phyloP scores from a whole-genome alignment of 2,329 filamentous ascomycete genomes.

The Pezicula neosporulosa region DNA sequence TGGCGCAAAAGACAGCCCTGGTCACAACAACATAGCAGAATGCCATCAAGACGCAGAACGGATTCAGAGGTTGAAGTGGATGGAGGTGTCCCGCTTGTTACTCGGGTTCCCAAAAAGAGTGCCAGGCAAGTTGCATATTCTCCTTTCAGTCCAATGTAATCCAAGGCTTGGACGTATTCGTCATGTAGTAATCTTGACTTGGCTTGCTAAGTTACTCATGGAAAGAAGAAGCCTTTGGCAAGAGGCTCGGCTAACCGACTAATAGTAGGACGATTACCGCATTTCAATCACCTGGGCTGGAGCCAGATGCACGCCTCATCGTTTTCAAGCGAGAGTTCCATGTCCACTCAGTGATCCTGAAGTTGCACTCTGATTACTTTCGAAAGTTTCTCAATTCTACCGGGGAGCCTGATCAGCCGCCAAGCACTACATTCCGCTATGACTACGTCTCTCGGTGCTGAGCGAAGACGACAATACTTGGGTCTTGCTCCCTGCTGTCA shows the following conservation, averaged over 20 bases:
- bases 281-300: neutral
- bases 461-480: neutral
- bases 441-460: neutral
- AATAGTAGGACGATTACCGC: neutral
- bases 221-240: neutral
- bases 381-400: constrained; percentile 2
- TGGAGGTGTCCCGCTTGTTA: too few species aligned
- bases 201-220: too few species aligned
- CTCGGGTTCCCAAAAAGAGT: too few species aligned
- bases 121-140: too few species aligned
- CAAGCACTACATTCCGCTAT: neutral
- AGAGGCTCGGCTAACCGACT: neutral
- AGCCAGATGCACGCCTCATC: neutral
- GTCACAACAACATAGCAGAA: too few species aligned
- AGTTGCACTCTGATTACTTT: constrained; percentile 4
- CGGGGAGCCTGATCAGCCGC: neutral
- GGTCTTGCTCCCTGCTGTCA: neutral
- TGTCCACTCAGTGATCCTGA: constrained; percentile 3
- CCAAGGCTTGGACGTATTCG: too few species aligned
- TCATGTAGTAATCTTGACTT: too few species aligned
- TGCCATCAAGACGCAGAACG: too few species aligned
- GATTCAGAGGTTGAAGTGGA: too few species aligned
- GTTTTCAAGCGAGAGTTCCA: constrained; percentile 3
- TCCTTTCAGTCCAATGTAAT: too few species aligned
- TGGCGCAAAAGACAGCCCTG: too few species aligned